phyloP scores from a whole-genome alignment of 2,329 filamentous ascomycete species.

The Elsinoe arachidis region DNA sequence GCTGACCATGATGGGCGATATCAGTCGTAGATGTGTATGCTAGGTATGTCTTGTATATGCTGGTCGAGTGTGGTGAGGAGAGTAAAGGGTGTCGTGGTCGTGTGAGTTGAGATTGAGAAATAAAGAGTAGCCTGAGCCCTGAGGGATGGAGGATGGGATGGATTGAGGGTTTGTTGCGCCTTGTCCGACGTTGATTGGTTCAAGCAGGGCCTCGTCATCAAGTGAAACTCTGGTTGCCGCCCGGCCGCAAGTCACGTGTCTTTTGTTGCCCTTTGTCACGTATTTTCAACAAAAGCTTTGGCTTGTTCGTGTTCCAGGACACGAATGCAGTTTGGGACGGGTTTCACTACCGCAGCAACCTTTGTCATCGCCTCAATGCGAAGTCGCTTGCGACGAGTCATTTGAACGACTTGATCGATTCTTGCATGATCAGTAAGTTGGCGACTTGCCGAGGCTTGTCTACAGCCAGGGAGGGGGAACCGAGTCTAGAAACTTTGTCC shows the following conservation, averaged over 20 bases:
- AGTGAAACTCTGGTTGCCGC: slow-evolving; percentile 3
- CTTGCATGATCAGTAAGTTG: slow-evolving; percentile 5
- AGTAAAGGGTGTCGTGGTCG: neutral
- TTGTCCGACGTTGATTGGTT: slow-evolving; percentile 1
- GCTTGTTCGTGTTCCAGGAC: neutral
- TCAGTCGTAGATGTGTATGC: neutral
- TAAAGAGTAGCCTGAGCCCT: neutral
- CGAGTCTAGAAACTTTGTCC: neutral
- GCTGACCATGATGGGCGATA: slow-evolving; percentile 23
- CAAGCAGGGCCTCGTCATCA: neutral
- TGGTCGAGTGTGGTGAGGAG: neutral
- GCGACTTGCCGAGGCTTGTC: slow-evolving; percentile 3
- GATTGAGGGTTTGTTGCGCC: neutral
- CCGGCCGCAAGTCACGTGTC: neutral
- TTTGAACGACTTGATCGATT: neutral
- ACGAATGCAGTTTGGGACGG: neutral
- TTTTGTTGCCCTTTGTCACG: neutral
- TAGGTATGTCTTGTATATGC: slow-evolving; percentile 7
- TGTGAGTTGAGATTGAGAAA: neutral
- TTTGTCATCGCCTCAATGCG: neutral
- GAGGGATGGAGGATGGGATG: neutral
- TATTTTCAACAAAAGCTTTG: neutral
- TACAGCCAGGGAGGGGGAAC: neutral
- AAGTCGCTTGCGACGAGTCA: neutral
- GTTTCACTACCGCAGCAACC: neutral